A percentile compares a stretch with the other conserved stretches of the same genome.
phyloP scores from a whole-genome alignment of 2,329 filamentous ascomycete genomes.

The Curvularia verruculosa region DNA sequence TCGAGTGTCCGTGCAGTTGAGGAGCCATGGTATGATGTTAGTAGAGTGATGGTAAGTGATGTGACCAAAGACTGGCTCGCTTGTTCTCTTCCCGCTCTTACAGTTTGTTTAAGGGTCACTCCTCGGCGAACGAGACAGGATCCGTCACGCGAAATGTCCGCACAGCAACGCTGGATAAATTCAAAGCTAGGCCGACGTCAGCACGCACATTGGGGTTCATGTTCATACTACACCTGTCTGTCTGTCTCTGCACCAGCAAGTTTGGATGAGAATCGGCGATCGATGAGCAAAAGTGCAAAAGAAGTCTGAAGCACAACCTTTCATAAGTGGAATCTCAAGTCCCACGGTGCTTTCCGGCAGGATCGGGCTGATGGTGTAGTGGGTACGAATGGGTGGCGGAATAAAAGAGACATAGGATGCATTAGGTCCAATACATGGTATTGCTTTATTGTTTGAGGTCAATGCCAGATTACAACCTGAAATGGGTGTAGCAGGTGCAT shows the following conservation, averaged over 20 bases:
- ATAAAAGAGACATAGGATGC: neutral
- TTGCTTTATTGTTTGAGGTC: slow-evolving; percentile 14
- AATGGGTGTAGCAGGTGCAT: neutral
- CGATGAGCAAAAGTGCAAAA: neutral
- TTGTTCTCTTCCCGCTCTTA: slow-evolving; percentile 6
- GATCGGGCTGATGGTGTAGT: neutral
- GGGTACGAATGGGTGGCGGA: neutral
- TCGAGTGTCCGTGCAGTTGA: slow-evolving; percentile 16
- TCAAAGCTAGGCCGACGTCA: neutral
- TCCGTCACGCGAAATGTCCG: neutral
- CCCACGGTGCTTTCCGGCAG: neutral
- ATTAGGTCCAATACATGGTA: neutral
- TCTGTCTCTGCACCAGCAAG: neutral
- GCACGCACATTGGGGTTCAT: neutral
- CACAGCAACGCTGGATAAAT: neutral
- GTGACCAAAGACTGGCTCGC: slow-evolving; percentile 1
- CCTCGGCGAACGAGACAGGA: neutral
- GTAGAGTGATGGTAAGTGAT: slow-evolving; percentile 4
- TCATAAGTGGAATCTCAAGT: neutral
- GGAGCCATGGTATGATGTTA: slow-evolving; percentile 25
- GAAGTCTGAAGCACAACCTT: neutral
- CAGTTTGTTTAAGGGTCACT: neutral
- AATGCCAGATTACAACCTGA: neutral
- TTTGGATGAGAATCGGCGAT: neutral
- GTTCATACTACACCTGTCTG: neutral